Evolutionary conservation across 257 asterid genomes (phyloP), one percentile per base, ranked within the genome.

Genomic region (Fraxinus pennsylvanica): DNA sequence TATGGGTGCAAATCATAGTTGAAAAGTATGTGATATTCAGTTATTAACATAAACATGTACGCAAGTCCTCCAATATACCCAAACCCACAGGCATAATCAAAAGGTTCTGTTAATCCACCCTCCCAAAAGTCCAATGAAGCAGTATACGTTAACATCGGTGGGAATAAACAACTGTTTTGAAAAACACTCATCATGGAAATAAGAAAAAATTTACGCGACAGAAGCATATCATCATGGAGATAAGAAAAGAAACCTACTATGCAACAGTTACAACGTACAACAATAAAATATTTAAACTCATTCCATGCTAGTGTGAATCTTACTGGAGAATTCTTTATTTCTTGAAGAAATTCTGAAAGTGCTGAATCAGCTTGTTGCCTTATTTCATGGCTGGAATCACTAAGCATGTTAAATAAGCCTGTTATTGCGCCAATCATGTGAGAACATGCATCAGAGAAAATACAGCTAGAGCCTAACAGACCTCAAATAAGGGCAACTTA

Each of bases 311-410:
- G 78, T 35, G 79, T 70, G 74, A 79, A 72, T 78, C 98, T 92
- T 94, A 96, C 98, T 79, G 99, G 97, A 80, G 99, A 96, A 86
- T 90, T 94, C 85, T 96, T 94, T 78, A 96, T 96, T 90, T 96
- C 99, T 90, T 92, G 98, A 80, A 96, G 98, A 90, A 96, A 94
- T 77, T 96, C 99, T 65, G 97, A 89, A 84, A 96, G 99, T 35
- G 99, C 99, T 17, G 98, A 96, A 94, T 96, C 99, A 80, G 98
- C 98, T 89, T 96, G 99, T 78, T 96, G 99, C 84, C 99, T 90
- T 89, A 96, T 96, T 85, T 96, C 99, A 77, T 90, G 98, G 88
- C 99, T 94, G 76, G 91, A 81, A 90, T 96, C 99, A 74, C 99
- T 96, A 63, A 96, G 89, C 99, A 96, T 96, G 87, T 94, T 96